A percentile compares a stretch with the other conserved stretches of the same genome.
phyloP scores from a whole-genome alignment of 306 rosid species.

The Cotoneaster glaucophyllus region DNA sequence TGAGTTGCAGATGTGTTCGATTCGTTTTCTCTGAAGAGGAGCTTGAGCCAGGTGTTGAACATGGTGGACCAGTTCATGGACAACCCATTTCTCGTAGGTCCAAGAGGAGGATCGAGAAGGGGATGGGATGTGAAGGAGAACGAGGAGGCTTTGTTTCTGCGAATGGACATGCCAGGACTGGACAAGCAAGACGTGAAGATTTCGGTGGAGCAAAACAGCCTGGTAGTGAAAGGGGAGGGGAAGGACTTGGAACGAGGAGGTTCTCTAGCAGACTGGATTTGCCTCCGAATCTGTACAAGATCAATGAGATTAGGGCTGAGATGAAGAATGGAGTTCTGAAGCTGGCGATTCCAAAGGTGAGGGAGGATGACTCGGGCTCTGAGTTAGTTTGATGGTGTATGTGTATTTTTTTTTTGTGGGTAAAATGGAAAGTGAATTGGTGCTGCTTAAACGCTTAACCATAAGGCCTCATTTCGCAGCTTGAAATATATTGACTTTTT shows the following conservation, averaged over 20 bases:
- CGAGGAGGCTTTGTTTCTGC: conserved; percentile 35
- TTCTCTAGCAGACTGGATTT: conserved; percentile 53
- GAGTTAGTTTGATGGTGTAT: too few species aligned
- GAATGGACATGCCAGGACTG: conserved; percentile 77
- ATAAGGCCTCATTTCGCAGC: too few species aligned
- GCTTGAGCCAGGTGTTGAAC: conserved; percentile 70
- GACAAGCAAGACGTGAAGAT: conserved; percentile 63
- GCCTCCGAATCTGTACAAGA: conserved; percentile 42
- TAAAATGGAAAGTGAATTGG: too few species aligned
- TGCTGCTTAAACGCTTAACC: too few species aligned
- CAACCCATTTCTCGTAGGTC: conserved; percentile 36
- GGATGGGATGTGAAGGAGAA: conserved; percentile 71
- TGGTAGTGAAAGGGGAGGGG: conserved; percentile 50
- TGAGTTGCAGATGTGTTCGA: conserved; percentile 49
- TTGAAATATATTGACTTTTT: too few species aligned
- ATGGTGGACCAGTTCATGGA: conserved; percentile 40
- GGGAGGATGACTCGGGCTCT: conserved; percentile 28
- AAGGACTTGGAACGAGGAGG: conserved; percentile 29
- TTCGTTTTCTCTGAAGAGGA: conserved; percentile 58
- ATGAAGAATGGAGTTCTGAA: conserved; percentile 84
- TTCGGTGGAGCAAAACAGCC: conserved; percentile 57
- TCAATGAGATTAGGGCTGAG: conserved; percentile 60
- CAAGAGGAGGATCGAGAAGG: conserved; percentile 28
- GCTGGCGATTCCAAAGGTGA: conserved; percentile 50
- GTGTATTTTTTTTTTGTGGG: too few species aligned